These are phyloP conservation scores for Solanum dulcamara DNA, from an alignment of 257 asterid species.

Conservation along the genomic window DNA sequence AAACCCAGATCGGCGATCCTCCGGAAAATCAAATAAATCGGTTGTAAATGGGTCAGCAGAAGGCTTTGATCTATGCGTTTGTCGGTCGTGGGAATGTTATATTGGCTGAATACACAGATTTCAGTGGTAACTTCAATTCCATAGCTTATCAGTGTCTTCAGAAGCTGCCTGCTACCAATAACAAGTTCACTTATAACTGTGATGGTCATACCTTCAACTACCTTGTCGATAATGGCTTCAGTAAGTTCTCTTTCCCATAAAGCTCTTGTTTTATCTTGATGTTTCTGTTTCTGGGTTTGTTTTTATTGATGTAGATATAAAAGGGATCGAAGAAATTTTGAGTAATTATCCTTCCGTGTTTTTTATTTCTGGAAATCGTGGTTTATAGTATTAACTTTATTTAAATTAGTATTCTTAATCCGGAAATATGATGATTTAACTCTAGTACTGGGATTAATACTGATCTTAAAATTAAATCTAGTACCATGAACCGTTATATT, in stretches of 20 bases:
- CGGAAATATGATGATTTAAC: neutral
- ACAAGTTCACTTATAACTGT: conserved; percentile 60
- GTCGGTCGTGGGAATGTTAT: conserved; percentile 54
- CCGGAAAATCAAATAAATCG: neutral
- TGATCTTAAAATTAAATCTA: neutral
- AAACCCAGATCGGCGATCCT: conserved; percentile 13
- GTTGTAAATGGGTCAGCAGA: conserved; percentile 37
- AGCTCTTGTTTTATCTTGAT: neutral
- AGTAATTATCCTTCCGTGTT: neutral
- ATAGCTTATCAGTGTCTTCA: conserved; percentile 54
- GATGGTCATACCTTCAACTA: conserved; percentile 61
- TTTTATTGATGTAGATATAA: neutral
- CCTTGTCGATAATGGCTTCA: conserved; percentile 57
- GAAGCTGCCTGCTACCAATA: conserved; percentile 49
- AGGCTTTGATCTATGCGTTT: conserved; percentile 53
- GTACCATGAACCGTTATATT: neutral
- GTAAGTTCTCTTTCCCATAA: conserved; percentile 15
- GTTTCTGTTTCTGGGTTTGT: neutral
- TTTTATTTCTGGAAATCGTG: neutral
- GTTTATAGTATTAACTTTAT: neutral
- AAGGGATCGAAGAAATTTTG: neutral
- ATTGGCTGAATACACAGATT: conserved; percentile 52
- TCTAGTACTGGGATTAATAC: neutral
- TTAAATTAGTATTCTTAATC: neutral
- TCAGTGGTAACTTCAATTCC: conserved; percentile 63